Percentiles rank a stretch among this genome's conserved stretches.
phyloP scores from a whole-genome alignment of 148 eudicot species.

The Talinum fruticosum region DNA sequence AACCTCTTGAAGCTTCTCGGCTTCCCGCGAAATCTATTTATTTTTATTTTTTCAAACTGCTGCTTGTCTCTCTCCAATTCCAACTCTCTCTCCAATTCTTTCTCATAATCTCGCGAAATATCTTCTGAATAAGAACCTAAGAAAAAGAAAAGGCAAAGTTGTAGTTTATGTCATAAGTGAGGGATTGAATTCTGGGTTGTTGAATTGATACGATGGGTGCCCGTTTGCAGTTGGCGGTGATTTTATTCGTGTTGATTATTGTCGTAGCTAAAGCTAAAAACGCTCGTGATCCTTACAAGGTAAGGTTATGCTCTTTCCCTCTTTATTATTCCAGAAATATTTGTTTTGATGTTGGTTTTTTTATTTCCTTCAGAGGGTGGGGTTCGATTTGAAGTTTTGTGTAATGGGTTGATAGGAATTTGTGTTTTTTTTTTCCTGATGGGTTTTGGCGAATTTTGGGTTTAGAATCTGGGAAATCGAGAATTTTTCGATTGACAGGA shows the following conservation, averaged over 20 bases:
- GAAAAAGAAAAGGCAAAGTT: not conserved
- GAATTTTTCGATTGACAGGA: not conserved
- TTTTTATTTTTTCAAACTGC: not conserved
- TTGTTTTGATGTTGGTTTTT: not conserved
- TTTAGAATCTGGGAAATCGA: not conserved
- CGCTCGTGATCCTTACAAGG: slow-evolving; percentile 56
- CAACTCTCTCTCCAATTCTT: not conserved
- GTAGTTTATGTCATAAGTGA: not conserved
- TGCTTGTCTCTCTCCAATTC: not conserved
- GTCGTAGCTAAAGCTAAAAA: slow-evolving; percentile 43
- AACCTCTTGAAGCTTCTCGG: slow-evolving; percentile 39
- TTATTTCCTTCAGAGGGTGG: too few species aligned
- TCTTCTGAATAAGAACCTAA: not conserved
- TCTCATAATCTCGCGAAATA: not conserved
- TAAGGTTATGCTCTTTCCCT: slow-evolving; percentile 8
- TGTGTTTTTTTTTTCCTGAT: not conserved
- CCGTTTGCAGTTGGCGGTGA: slow-evolving; percentile 18
- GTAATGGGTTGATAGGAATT: not conserved
- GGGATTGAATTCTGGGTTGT: not conserved
- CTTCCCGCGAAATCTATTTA: slow-evolving; percentile 31
- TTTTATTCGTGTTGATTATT: slow-evolving; percentile 31
- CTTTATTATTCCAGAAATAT: not conserved
- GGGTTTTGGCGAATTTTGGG: not conserved
- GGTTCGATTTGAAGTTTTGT: not conserved
- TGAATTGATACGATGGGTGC: slow-evolving; percentile 34